Percentiles rank a stretch among this genome's conserved stretches.
phyloP scores from a whole-genome alignment of 2,329 filamentous ascomycete species.

The Penicillium digitatum region DNA sequence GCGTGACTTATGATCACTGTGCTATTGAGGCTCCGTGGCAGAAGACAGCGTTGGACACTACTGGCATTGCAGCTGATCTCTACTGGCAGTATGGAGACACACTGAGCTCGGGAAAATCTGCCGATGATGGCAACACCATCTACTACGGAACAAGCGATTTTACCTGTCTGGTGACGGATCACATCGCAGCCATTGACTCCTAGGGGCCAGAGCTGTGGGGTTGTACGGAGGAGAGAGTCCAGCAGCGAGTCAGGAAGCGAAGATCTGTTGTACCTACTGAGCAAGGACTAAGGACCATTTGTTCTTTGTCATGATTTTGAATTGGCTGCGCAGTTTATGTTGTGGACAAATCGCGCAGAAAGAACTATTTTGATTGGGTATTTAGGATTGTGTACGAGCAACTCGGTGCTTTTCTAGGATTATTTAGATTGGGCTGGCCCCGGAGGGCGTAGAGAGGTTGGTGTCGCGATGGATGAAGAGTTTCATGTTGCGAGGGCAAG shows the following conservation, averaged over 20 bases:
- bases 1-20: conserved; percentile 30
- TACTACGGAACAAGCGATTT: conserved; percentile 33
- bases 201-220: neutral
- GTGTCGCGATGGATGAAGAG: neutral
- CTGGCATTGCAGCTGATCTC: conserved; percentile 36
- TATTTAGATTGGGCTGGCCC: neutral
- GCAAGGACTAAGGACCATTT: neutral
- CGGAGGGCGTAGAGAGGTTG: neutral
- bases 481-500: neutral
- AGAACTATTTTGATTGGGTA: neutral
- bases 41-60: conserved; percentile 31
- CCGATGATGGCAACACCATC: conserved; percentile 32
- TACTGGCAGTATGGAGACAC: conserved; percentile 40
- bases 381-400: neutral
- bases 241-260: neutral
- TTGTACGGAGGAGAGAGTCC: neutral
- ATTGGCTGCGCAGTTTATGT: too few relatives aligned
- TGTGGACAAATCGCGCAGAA: neutral
- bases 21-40: conserved; percentile 35
- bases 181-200: conserved; percentile 19
- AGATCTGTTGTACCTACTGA: neutral
- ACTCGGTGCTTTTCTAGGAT: neutral
- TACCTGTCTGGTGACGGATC: conserved; percentile 33
- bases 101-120: conserved; percentile 28
- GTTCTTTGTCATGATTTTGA: too few relatives aligned